Base-by-base conservation (phyloP, 2,329 filamentous ascomycete species). In the Ophiocordyceps unilateralis region DNA sequence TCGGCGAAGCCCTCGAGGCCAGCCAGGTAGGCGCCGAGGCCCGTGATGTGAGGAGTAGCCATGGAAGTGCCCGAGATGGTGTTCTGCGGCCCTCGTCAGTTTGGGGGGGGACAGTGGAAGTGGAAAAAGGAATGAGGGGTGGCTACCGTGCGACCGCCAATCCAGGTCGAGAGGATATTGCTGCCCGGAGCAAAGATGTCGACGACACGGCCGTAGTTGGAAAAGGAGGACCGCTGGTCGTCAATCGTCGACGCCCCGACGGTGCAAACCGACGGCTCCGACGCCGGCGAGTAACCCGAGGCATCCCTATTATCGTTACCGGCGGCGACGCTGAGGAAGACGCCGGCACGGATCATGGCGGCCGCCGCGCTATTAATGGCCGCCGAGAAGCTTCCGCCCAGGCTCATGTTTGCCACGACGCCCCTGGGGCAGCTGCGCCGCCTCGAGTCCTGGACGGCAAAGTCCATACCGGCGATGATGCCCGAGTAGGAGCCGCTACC, bases 241-340 rank as follows among this genome's bases (percentile, higher is more conserved):
- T 43, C 23, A 21, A 23, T 38, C 15, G 44, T 45, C 17, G 43
- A 43, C 17, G 50, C 47, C 22, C 47, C 51, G 14, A 50, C 47
- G 15, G 51, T 49, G 44, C 50, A 51, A 19, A 47, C 47, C 9
- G 44, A 39, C 3, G 47, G 44, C 40, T 47, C 50, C 14, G 51
- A 53, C 8, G 49, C 50, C n/a, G 51, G 51, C 12, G 51, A 53
- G n/a, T 37, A 42, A 30, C 37, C 15, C 10, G 40, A 44, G 1
- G 45, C 48, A 20, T 50, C 47, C 10, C 37, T 23, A 34, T 48
- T 48, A 41, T 42, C 44, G 41, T 72, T 73, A 28, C 70, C 70
- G 14, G 69, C 70, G 5, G 70, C 69, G 8, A 70, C 69, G 44
- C 64, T 66, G 24, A 70, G 58, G 44, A 69, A 67, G 43, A 71